Base-by-base conservation (phyloP, 768 basidiomycete species). In the Tubosaeta brunneosetosa region DNA sequence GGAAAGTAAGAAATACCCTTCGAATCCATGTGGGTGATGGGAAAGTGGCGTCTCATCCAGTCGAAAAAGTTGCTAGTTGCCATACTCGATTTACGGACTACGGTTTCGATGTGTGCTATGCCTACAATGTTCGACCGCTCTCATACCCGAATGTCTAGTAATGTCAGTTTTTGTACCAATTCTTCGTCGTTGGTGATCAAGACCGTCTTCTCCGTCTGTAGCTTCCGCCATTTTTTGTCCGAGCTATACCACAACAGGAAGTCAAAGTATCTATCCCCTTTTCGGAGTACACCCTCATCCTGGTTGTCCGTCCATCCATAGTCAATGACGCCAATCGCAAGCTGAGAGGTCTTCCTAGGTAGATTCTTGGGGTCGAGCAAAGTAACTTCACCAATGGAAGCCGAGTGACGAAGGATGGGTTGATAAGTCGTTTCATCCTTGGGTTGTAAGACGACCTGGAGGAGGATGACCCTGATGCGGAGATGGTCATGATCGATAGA, bases 271-370 rank as follows among this genome's bases (percentile, higher is more conserved):
- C 4, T 36, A 8, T 16, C 31, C 3, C 49, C 56, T 29, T 26
- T 10, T 25, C 5, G 34, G 19, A 58, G 44, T 26, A 40, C 43
- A 14, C 62, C 59, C 32, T 52, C 22, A 27, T 58, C 46, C 6
- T 53, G 53, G 26, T 22, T 50, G 31, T 29, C n/a, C 13, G 56
- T 52, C 62, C 62, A 64, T 5, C 40, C 25, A 7, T 62, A 63
- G 36, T 63, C 63, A 11, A 63, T 22, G 34, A 65, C 55, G 2
- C 62, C 60, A 13, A 65, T 33, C 11, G 56, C 62, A 56, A 61
- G 52, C 38, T 19, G 50, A 22, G 17, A 9, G 13, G 31, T 19
- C 2, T 13, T 33, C 17, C n/a, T 6, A 10, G 2, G 14, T n/a
- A n/a, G 33, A 26, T 8, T 44, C 2, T 27, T 32, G 43, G 6